Percentiles rank a stretch among this genome's conserved stretches.
Evolutionary conservation across 495 filamentous ascomycete species (phyloP).

Genomic region (Tricharina praecox): DNA sequence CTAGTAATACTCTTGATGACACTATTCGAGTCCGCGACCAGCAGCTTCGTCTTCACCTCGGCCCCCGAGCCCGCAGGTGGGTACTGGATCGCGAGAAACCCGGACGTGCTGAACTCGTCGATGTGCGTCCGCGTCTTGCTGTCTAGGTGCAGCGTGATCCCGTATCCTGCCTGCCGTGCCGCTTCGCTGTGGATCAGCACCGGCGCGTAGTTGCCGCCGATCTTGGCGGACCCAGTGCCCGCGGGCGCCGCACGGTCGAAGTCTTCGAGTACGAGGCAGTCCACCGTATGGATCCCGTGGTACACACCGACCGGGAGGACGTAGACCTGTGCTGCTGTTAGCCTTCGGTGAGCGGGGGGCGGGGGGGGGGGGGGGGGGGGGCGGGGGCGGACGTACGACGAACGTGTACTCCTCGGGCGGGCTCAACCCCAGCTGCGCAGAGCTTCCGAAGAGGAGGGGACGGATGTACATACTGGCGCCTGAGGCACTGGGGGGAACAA

Average conservation of each 20-base stretch:
- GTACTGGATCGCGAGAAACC: conserved; percentile 59
- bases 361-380: too few species aligned
- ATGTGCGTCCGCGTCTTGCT: conserved; percentile 60
- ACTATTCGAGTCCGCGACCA: conserved; percentile 62
- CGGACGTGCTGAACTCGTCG: conserved; percentile 80
- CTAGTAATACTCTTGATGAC: conserved; percentile 74
- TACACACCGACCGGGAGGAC: conserved; percentile 79
- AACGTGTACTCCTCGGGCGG: conserved; percentile 83
- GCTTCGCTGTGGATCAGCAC: conserved; percentile 65
- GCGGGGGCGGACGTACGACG: conserved; percentile 38
- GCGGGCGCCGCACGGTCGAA: conserved; percentile 62
- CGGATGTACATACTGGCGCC: conserved; percentile 81
- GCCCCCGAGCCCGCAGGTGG: conserved; percentile 29
- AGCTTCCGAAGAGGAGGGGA: conserved; percentile 68
- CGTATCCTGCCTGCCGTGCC: conserved; percentile 53
- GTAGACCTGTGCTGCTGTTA: too few species aligned
- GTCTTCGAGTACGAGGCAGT: conserved; percentile 58
- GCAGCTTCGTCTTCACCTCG: conserved; percentile 46
- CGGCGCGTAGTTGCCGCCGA: conserved; percentile 70
- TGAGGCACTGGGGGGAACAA: conserved; percentile 66
- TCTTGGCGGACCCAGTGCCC: conserved; percentile 55
- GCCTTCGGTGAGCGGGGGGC: too few species aligned
- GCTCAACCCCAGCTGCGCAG: conserved; percentile 60
- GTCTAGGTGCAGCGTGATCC: conserved; percentile 77
- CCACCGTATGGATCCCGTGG: conserved; percentile 66